Evolutionary conservation across 2,329 filamentous ascomycete species (phyloP).

Genomic region (Phialophora chinensis): DNA sequence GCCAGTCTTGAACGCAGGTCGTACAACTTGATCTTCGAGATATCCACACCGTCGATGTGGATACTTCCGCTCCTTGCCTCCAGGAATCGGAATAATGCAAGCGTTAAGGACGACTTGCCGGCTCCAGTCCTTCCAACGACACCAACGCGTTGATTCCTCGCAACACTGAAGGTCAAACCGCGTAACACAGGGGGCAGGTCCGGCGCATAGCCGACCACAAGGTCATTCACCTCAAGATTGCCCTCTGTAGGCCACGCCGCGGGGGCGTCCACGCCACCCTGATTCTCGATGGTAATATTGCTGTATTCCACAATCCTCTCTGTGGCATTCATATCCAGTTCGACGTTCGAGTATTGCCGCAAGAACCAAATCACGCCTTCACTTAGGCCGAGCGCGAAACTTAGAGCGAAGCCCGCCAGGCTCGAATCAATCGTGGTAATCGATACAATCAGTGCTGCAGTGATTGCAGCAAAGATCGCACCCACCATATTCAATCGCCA

Average conservation of each 20-base stretch:
- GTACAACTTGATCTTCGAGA: slow-evolving; percentile 72
- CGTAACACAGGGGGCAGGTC: slow-evolving; percentile 74
- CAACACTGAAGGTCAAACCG: slow-evolving; percentile 70
- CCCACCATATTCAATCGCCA: slow-evolving; percentile 74
- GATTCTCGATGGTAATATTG: slow-evolving; percentile 69
- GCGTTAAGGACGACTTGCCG: slow-evolving; percentile 76
- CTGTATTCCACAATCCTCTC: slow-evolving; percentile 79
- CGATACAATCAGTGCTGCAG: slow-evolving; percentile 68
- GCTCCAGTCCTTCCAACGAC: slow-evolving; percentile 79
- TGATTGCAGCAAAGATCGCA: slow-evolving; percentile 69
- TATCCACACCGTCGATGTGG: slow-evolving; percentile 74
- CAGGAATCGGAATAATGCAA: slow-evolving; percentile 79
- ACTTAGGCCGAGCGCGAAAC: slow-evolving; percentile 74
- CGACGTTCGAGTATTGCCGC: slow-evolving; percentile 71
- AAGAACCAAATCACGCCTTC: slow-evolving; percentile 69
- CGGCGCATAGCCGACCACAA: slow-evolving; percentile 73
- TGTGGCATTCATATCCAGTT: slow-evolving; percentile 78
- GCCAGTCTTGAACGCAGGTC: slow-evolving; percentile 75
- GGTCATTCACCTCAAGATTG: slow-evolving; percentile 71
- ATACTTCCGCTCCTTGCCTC: slow-evolving; percentile 71
- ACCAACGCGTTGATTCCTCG: slow-evolving; percentile 72
- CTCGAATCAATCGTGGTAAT: slow-evolving; percentile 69
- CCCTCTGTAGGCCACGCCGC: slow-evolving; percentile 79
- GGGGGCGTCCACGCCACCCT: slow-evolving; percentile 65
- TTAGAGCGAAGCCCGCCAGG: slow-evolving; percentile 75